phyloP scores from a whole-genome alignment of 2,329 filamentous ascomycete genomes.

The Alternaria conjuncta region DNA sequence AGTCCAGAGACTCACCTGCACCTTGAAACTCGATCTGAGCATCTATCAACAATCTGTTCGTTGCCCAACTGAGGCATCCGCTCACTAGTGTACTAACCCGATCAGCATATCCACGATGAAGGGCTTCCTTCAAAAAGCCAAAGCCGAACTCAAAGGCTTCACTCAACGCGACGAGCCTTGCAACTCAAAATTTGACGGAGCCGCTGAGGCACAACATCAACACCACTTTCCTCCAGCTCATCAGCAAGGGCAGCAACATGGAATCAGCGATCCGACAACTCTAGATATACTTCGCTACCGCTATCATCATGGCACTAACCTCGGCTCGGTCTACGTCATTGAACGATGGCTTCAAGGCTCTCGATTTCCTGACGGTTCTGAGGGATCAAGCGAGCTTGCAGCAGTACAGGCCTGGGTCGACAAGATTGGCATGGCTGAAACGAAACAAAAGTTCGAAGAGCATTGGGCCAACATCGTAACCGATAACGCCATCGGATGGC shows the following conservation, averaged over 20 bases:
- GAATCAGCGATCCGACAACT: slow-evolving; percentile 48
- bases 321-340: slow-evolving; percentile 66
- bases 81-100: slow-evolving; percentile 13
- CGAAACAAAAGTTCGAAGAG: slow-evolving; percentile 59
- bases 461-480: slow-evolving; percentile 61
- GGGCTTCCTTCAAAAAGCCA: slow-evolving; percentile 37
- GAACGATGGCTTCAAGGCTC: slow-evolving; percentile 63
- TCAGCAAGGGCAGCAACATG: slow-evolving; percentile 17
- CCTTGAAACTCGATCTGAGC: neutral
- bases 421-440: slow-evolving; percentile 55
- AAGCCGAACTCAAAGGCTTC: slow-evolving; percentile 28
- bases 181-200: neutral
- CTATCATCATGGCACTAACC: slow-evolving; percentile 65
- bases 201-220: slow-evolving; percentile 6
- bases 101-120: slow-evolving; percentile 26
- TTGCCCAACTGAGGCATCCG: neutral
- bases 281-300: slow-evolving; percentile 60
- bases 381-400: slow-evolving; percentile 59
- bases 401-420: slow-evolving; percentile 58
- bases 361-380: slow-evolving; percentile 55
- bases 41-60: neutral
- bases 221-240: neutral
- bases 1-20: neutral
- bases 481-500: slow-evolving; percentile 60
- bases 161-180: slow-evolving; percentile 8